Conservation (phyloP, 129 eudicot species). For the Flaveria robusta region DNA sequence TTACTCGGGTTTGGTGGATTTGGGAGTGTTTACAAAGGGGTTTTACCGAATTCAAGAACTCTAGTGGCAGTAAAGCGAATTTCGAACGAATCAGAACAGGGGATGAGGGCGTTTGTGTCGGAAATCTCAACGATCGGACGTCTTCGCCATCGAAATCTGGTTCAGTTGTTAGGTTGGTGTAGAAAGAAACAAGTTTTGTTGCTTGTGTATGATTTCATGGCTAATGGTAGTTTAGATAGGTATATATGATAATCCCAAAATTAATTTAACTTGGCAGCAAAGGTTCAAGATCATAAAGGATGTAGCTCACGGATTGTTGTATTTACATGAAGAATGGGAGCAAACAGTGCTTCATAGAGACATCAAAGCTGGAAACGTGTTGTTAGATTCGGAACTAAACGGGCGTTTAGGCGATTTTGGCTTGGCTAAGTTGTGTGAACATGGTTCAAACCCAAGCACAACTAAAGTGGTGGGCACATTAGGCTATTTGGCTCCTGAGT, state of each 20-base stretch:
- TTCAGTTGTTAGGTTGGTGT: slow-evolving; percentile 14
- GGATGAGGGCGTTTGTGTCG: slow-evolving; percentile 13
- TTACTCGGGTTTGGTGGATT: slow-evolving; percentile 82
- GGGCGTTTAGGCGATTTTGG: slow-evolving; percentile 83
- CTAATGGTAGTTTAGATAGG: slow-evolving; percentile 18
- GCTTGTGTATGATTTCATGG: slow-evolving; percentile 20
- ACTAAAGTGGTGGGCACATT: slow-evolving; percentile 18
- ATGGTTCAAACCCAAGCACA: slow-evolving; percentile 51
- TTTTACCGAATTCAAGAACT: background rate
- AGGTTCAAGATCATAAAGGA: slow-evolving; percentile 79
- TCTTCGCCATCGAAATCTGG: slow-evolving; percentile 7
- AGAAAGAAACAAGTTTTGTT: background rate
- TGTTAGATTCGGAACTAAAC: slow-evolving; percentile 66
- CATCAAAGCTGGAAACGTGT: slow-evolving; percentile 78
- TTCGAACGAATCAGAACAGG: background rate
- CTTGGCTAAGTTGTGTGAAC: slow-evolving; percentile 72
- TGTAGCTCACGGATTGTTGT: slow-evolving; percentile 71
- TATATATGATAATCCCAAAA: slow-evolving; percentile 40
- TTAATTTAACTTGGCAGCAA: slow-evolving; percentile 66
- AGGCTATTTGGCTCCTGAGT: slow-evolving; percentile 17
- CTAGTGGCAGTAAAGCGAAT: slow-evolving; percentile 3
- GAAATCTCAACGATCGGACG: background rate
- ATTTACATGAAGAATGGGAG: slow-evolving; percentile 88
- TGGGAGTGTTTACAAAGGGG: slow-evolving; percentile 22
- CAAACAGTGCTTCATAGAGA: slow-evolving; percentile 89